These are phyloP conservation scores for Xylaria sp. DNA, from an alignment of 2,329 filamentous ascomycete species.

Conservation along the genomic window DNA sequence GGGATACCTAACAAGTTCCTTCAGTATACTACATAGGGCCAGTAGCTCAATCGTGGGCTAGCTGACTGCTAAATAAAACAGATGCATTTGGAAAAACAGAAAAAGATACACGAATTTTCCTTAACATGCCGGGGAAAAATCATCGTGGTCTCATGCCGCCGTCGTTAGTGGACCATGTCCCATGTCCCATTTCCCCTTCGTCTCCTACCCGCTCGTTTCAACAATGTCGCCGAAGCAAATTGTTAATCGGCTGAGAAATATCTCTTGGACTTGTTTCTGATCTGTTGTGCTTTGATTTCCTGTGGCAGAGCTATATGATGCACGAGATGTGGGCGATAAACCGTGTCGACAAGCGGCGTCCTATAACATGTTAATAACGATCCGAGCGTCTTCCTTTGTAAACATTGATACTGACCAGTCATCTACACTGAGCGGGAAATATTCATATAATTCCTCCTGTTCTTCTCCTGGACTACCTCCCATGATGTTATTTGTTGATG, in stretches of 20 bases:
- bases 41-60: conserved; percentile 8
- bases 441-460: conserved; percentile 89
- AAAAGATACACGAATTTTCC: conserved; percentile 25
- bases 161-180: conserved; percentile 26
- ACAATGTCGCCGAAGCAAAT: conserved; percentile 2
- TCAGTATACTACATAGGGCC: conserved; percentile 32
- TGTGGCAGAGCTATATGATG: conserved; percentile 82
- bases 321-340: conserved; percentile 79
- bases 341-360: conserved; percentile 47
- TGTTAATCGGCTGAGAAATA: conserved; percentile 75
- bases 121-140: conserved; percentile 11
- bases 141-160: conserved; percentile 28
- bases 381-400: neutral
- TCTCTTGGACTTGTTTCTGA: conserved; percentile 73
- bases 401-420: conserved; percentile 71
- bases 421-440: conserved; percentile 90
- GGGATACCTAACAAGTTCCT: conserved; percentile 19
- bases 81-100: conserved; percentile 4
- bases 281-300: conserved; percentile 76
- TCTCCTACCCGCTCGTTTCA: conserved; percentile 2
- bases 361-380: conserved; percentile 29
- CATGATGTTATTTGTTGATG: conserved; percentile 51
- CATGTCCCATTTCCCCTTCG: conserved; percentile 18
- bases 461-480: conserved; percentile 77
- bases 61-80: conserved; percentile 13